Evolutionary conservation across 495 filamentous ascomycete species (phyloP).

Genomic region (Evansstolkia leycettana): DNA sequence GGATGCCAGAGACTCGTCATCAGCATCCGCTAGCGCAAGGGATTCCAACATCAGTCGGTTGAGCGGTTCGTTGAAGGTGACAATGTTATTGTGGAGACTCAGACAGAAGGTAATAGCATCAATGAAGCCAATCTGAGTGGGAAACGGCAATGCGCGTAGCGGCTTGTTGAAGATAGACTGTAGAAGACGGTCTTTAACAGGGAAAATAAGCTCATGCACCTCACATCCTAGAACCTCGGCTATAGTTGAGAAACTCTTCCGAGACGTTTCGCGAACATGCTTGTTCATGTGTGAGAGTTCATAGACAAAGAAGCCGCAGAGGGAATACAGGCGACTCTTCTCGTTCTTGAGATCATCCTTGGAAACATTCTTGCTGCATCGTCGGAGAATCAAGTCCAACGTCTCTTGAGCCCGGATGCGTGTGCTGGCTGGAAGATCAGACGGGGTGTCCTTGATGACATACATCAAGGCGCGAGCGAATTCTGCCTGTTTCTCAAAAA

Average conservation of each 20-base stretch:
- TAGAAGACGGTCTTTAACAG: conserved; percentile 76
- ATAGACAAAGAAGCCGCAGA: conserved; percentile 71
- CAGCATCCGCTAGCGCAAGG: conserved; percentile 81
- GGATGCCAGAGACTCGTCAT: conserved; percentile 72
- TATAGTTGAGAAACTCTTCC: conserved; percentile 67
- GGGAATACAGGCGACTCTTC: conserved; percentile 51
- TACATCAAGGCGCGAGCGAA: conserved; percentile 81
- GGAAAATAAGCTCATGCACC: conserved; percentile 72
- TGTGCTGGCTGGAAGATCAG: conserved; percentile 80
- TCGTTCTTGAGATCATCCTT: conserved; percentile 65
- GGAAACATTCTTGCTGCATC: conserved; percentile 59
- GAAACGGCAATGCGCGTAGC: conserved; percentile 78
- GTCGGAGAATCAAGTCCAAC: conserved; percentile 59
- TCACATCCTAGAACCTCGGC: conserved; percentile 62
- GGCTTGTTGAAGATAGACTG: conserved; percentile 90
- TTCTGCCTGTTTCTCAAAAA: conserved; percentile 67
- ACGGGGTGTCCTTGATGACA: conserved; percentile 94
- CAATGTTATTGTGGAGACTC: conserved; percentile 69
- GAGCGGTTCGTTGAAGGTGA: conserved; percentile 80
- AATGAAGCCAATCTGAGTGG: conserved; percentile 92
- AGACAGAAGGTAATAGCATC: conserved; percentile 93
- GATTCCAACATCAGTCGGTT: conserved; percentile 87
- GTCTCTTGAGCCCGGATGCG: conserved; percentile 70
- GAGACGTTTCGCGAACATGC: conserved; percentile 77
- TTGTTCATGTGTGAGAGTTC: conserved; percentile 92